These are phyloP conservation scores for Aegilops longissima DNA, from an alignment of 176 grass and related monocot genomes.

Conservation along the genomic window DNA sequence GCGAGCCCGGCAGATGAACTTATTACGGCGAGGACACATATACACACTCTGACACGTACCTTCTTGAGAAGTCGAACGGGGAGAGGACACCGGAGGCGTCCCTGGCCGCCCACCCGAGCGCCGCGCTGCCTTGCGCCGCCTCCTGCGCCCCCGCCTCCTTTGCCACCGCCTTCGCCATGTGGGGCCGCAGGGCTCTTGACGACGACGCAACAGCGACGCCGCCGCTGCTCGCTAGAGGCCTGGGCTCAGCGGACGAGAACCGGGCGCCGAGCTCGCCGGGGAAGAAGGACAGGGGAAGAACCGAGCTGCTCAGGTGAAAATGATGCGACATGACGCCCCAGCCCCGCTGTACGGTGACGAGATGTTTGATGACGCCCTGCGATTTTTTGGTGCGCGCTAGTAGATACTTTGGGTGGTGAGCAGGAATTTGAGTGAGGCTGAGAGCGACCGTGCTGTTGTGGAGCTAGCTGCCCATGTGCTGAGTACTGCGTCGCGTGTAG, in stretches of 20 bases:
- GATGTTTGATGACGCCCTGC: background rate
- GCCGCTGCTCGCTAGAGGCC: background rate
- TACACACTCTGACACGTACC: background rate
- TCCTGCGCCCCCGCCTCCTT: background rate
- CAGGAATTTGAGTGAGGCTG: background rate
- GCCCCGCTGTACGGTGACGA: background rate
- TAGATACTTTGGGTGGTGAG: background rate
- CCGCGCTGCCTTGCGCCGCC: slow-evolving; percentile 43
- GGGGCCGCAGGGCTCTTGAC: background rate
- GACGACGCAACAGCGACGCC: background rate
- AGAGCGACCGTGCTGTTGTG: background rate
- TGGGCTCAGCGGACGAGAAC: background rate
- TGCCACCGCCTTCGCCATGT: background rate
- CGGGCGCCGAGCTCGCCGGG: background rate
- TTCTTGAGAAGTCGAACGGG: slow-evolving; percentile 58
- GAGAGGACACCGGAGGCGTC: slow-evolving; percentile 60
- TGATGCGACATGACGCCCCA: background rate
- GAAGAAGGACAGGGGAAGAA: background rate
- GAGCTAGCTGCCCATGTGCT: background rate
- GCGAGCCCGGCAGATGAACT: too few relatives aligned
- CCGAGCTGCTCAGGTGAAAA: background rate
- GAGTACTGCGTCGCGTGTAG: background rate
- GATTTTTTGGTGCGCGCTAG: background rate
- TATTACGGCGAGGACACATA: too few relatives aligned
- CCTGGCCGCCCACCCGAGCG: slow-evolving; percentile 67